phyloP scores from a whole-genome alignment of 257 asterid species.

The Salvia splendens region DNA sequence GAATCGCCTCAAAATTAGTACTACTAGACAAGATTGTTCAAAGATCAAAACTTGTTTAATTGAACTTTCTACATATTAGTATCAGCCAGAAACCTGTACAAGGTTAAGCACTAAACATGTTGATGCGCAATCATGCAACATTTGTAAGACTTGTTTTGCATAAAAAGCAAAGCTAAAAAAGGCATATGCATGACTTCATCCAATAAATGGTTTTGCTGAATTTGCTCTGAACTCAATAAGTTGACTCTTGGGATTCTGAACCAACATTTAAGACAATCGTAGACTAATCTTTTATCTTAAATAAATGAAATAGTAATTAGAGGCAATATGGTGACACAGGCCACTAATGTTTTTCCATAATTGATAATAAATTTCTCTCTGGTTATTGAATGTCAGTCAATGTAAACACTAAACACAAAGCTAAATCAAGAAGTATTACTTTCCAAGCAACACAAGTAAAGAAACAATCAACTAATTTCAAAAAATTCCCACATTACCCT shows the following conservation, averaged over 20 bases:
- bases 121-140: neutral
- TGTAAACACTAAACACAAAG: neutral
- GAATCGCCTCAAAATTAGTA: conserved; percentile 24
- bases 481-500: conserved; percentile 48
- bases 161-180: neutral
- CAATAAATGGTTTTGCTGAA: neutral
- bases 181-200: conserved; percentile 6
- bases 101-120: neutral
- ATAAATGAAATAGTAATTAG: conserved; percentile 11
- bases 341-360: conserved; percentile 12
- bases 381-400: neutral
- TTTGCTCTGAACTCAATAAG: conserved; percentile 11
- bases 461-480: neutral
- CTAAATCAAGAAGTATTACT: neutral
- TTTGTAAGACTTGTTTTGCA: neutral
- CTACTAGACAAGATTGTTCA: neutral
- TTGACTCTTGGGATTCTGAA: neutral
- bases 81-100: conserved; percentile 1
- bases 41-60: conserved; percentile 10
- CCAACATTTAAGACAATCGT: neutral
- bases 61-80: neutral
- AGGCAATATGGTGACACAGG: conserved; percentile 11
- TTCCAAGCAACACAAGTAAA: conserved; percentile 19
- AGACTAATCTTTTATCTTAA: neutral
- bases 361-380: neutral